These are phyloP conservation scores for Rhodotorula sp. DNA, from an alignment of 1,284 basidiomycete species.

Conservation along the genomic window DNA sequence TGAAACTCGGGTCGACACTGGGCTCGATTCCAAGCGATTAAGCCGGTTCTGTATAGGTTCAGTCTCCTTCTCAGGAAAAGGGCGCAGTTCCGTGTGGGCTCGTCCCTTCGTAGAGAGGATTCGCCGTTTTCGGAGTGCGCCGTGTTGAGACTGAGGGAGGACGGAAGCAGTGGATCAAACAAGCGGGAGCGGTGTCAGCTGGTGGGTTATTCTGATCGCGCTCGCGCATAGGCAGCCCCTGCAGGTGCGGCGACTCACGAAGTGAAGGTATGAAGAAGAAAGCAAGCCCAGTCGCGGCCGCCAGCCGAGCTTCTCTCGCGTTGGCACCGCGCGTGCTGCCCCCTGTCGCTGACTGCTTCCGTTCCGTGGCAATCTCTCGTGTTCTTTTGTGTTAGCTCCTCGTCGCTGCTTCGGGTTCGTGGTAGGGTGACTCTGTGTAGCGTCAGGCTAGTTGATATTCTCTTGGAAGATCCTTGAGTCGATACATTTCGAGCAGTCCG, in stretches of 20 bases:
- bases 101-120: no score
- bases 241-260: no score
- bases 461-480: no score
- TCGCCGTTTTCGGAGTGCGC: background rate
- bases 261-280: background rate
- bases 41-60: background rate
- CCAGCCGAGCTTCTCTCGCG: background rate
- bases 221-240: no score
- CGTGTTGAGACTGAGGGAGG: conserved; percentile 1
- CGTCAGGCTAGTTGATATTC: no score
- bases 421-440: no score
- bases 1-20: conserved; percentile 12
- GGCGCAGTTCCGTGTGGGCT: background rate
- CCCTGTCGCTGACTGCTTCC: background rate
- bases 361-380: background rate
- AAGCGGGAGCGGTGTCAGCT: no score
- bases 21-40: conserved; percentile 17
- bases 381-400: background rate
- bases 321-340: background rate
- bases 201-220: no score
- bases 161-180: background rate
- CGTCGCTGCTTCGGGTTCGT: no score
- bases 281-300: background rate
- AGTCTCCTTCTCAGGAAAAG: conserved; percentile 28
- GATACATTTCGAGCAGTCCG: no score